These are phyloP conservation scores for Bauhinia variegata DNA, from an alignment of 306 rosid species.

Conservation along the genomic window DNA sequence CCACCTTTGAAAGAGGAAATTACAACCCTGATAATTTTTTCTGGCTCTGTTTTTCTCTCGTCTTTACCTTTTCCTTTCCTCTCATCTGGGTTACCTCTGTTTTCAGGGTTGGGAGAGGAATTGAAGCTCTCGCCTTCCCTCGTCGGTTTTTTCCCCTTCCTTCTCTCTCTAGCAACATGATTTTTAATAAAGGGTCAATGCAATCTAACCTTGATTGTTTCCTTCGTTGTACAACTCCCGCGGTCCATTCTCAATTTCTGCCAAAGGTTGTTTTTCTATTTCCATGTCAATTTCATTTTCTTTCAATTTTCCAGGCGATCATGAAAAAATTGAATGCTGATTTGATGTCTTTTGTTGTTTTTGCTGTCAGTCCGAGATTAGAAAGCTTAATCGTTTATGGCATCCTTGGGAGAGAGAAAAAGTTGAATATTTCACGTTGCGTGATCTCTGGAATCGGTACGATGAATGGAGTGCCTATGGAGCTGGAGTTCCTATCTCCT, in stretches of 20 bases:
- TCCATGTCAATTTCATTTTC: not conserved
- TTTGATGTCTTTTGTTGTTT: not conserved
- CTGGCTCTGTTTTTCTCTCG: conserved; percentile 37
- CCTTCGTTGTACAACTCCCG: conserved; percentile 80
- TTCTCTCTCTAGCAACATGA: conserved; percentile 39
- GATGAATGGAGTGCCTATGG: conserved; percentile 98
- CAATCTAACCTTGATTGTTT: conserved; percentile 81
- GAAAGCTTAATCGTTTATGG: conserved; percentile 86
- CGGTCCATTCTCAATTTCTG: conserved; percentile 68
- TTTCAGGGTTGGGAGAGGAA: conserved; percentile 74
- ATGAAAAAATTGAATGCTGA: not conserved
- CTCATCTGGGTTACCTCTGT: conserved; percentile 41
- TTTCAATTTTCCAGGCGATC: conserved; percentile 1
- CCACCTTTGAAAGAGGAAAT: conserved; percentile 39
- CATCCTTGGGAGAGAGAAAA: conserved; percentile 89
- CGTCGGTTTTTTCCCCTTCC: conserved; percentile 3
- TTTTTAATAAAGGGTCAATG: conserved; percentile 56
- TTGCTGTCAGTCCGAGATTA: conserved; percentile 79
- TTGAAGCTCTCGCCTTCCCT: conserved; percentile 36
- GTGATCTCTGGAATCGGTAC: conserved; percentile 82
- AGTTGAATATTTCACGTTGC: conserved; percentile 76
- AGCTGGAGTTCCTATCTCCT: conserved; percentile 76
- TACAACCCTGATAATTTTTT: conserved; percentile 51
- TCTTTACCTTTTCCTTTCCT: not conserved
- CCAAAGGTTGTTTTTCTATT: conserved; percentile 55